Percentiles rank a stretch among this genome's conserved stretches.
phyloP scores from a whole-genome alignment of 495 filamentous ascomycete species.

The Entonaema liquescens region DNA sequence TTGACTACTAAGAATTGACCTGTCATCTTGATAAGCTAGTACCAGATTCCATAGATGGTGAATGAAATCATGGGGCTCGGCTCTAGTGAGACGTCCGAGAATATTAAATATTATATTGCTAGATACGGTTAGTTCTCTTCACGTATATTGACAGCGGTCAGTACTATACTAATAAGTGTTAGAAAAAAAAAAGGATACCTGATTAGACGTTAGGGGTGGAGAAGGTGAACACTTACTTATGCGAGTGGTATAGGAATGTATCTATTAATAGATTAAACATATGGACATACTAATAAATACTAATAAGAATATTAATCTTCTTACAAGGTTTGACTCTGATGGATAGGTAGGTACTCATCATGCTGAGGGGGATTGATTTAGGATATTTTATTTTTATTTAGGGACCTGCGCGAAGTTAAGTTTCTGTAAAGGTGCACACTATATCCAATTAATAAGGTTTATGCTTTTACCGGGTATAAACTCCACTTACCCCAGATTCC shows the following conservation, averaged over 20 bases:
- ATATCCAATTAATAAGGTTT: slow-evolving; percentile 8
- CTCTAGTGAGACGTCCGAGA: background rate
- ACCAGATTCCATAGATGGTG: background rate
- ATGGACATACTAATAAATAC: too few species aligned
- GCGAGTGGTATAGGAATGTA: too few species aligned
- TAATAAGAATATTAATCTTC: too few species aligned
- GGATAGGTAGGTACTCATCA: too few species aligned
- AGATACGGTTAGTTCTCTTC: slow-evolving; percentile 1
- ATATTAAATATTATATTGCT: too few species aligned
- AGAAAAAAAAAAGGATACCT: background rate
- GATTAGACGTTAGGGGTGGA: background rate
- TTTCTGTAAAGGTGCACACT: too few species aligned
- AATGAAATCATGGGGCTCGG: background rate
- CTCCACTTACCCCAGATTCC: slow-evolving; percentile 34
- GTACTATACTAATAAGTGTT: background rate
- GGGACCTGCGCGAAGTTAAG: too few species aligned
- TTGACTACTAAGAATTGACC: background rate
- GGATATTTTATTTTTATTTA: too few species aligned
- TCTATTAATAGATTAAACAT: too few species aligned
- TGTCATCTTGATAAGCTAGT: background rate
- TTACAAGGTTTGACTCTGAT: too few species aligned
- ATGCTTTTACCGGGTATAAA: background rate
- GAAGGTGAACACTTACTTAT: too few species aligned
- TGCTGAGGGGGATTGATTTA: too few species aligned
- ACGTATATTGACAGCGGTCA: background rate